A percentile compares a stretch with the other conserved stretches of the same genome.
These are phyloP conservation scores for Sordariomycetes sp. DNA, from an alignment of 2,329 filamentous ascomycete genomes.

Conservation along the genomic window DNA sequence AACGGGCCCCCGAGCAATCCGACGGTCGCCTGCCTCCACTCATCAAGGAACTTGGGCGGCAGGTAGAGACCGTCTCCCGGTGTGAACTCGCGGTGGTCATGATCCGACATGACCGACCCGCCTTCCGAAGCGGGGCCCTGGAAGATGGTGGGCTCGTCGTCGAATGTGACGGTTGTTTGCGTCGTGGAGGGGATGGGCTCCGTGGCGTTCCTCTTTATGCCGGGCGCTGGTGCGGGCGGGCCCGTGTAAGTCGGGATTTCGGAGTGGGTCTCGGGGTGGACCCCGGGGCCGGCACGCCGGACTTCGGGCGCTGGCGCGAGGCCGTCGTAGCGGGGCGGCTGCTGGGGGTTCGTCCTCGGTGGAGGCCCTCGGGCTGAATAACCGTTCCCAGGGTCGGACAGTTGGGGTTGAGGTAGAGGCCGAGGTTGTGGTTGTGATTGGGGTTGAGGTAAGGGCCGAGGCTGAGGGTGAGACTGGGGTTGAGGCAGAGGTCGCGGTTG, in stretches of 20 bases:
- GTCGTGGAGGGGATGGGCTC: conserved; percentile 3
- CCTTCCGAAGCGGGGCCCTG: neutral
- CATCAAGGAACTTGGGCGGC: conserved; percentile 47
- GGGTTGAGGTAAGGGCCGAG: no score
- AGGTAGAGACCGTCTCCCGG: conserved; percentile 45
- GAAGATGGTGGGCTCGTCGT: neutral
- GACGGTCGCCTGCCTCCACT: conserved; percentile 58
- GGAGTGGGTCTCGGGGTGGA: neutral
- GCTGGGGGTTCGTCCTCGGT: neutral
- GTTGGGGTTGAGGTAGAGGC: neutral
- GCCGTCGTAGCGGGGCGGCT: neutral
- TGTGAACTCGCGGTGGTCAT: neutral
- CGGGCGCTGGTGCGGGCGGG: neutral
- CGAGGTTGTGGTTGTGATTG: no score
- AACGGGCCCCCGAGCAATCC: conserved; percentile 45
- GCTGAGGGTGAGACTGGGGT: no score
- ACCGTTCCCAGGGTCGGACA: neutral
- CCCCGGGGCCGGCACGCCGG: neutral
- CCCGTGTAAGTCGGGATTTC: neutral
- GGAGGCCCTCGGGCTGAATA: neutral
- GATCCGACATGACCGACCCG: neutral
- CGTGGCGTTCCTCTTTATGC: conserved; percentile 1
- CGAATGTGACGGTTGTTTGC: conserved; percentile 4
- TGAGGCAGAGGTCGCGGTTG: no score
- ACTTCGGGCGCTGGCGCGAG: neutral